Evolutionary conservation across 2,329 filamentous ascomycete species (phyloP), one percentile per base, ranked within the genome.

Genomic region (Calcarisporium arbuscula): DNA sequence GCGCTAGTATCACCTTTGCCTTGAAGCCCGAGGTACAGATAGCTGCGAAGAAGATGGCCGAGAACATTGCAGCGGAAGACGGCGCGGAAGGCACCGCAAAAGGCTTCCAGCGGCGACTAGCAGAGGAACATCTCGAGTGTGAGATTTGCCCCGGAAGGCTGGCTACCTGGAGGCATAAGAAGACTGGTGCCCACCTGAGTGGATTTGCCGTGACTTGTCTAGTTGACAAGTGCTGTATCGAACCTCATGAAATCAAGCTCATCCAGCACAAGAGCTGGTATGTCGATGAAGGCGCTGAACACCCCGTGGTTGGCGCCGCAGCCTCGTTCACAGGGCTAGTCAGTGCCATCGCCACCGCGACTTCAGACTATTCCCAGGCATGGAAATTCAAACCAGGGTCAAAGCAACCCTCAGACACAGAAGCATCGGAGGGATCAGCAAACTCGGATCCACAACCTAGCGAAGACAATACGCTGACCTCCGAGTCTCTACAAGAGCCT

Each of bases 311-410:
- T 20, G 80, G 79, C 19, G 77, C 72, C 11, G 74, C 81, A 8
- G 75, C 74, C 21, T 80, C 84, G 0, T 59, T 85, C 4, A 63
- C 85, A 23, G 75, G 78, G 2, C 82, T 80, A 2, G 68, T 83
- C 33, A 72, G 76, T 2, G 76, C 76, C 28, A 68, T 87, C 32
- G 70, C 78, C 50, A 76, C 80, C 58, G 80, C 43, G 15, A 47
- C 49, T 11, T 45, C 47, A 0, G 44, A 52, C 19, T 51, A 47
- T 20, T 40, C 40, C 2, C 35, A 31, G n/a, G 40, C 43, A 3
- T 38, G 16, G 14, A 26, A 6, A 20, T 11, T 16, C n/a, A 16
- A 15, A 15, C 12, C 27, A 9, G 15, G 19, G 9, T 19, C 8
- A 6, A 29, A 30, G 19, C 19, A 8, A 5, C 22, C 21, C 17